Percentiles rank a stretch among this genome's conserved stretches.
phyloP scores from a whole-genome alignment of 257 asterid species.

The Cinchona pubescens region DNA sequence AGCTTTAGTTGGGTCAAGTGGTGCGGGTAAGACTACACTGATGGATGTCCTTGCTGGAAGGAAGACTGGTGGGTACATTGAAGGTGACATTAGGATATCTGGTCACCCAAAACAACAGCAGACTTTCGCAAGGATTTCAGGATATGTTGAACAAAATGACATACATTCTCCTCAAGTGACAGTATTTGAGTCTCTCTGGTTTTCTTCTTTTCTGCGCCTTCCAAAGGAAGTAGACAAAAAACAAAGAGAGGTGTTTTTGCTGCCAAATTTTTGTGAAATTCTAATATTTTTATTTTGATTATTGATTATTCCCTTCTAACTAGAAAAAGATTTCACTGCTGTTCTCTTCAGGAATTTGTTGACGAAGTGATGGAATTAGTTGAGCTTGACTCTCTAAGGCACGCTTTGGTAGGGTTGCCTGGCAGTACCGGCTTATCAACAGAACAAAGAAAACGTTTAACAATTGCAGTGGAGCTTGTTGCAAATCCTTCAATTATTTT shows the following conservation, averaged over 20 bases:
- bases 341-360: conserved; percentile 66
- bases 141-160: conserved; percentile 91
- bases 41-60: conserved; percentile 96
- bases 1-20: conserved; percentile 87
- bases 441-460: conserved; percentile 86
- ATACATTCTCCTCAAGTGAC: conserved; percentile 96
- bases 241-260: conserved; percentile 54
- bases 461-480: conserved; percentile 95
- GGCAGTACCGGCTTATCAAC: conserved; percentile 86
- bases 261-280: not conserved
- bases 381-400: conserved; percentile 66
- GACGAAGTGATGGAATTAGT: conserved; percentile 86
- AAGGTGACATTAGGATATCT: conserved; percentile 78
- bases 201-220: conserved; percentile 77
- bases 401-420: conserved; percentile 88
- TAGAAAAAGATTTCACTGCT: conserved; percentile 11
- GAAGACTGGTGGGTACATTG: conserved; percentile 81
- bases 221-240: conserved; percentile 61
- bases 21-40: conserved; percentile 95
- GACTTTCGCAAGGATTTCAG: conserved; percentile 80
- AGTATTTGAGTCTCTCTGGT: conserved; percentile 69
- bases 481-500: conserved; percentile 93
- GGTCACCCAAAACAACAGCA: conserved; percentile 75
- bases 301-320: not conserved
- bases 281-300: not conserved